Conservation (phyloP, 768 basidiomycete species). For the Sistotremastrum suecicum region DNA sequence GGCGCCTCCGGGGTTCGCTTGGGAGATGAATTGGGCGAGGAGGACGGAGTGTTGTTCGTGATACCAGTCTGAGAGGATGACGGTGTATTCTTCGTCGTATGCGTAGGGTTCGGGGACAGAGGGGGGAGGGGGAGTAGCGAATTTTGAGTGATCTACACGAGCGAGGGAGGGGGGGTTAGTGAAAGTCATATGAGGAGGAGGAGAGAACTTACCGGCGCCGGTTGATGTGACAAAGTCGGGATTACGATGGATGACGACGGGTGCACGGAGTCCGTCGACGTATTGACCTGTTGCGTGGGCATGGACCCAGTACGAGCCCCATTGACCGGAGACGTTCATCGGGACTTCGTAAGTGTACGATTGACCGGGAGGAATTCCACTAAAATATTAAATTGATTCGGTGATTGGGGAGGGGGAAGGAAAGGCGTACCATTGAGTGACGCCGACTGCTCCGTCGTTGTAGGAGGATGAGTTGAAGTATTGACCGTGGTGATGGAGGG, state of each 20-base stretch:
- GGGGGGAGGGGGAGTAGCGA: conserved; percentile 7
- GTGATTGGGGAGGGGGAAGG: background rate
- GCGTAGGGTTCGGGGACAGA: conserved; percentile 27
- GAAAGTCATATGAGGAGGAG: too few relatives aligned
- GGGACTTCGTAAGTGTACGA: conserved; percentile 66
- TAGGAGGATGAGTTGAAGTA: conserved; percentile 79
- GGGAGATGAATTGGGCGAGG: conserved; percentile 49
- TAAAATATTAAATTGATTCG: conserved; percentile 13
- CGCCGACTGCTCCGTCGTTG: conserved; percentile 77
- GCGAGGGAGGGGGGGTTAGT: too few relatives aligned
- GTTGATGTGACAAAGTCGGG: too few relatives aligned
- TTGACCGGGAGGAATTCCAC: conserved; percentile 64
- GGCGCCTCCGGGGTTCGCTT: conserved; percentile 66
- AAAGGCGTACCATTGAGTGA: conserved; percentile 63
- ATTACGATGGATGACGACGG: conserved; percentile 50
- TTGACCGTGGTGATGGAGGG: conserved; percentile 91
- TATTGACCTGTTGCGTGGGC: conserved; percentile 69
- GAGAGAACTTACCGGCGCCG: too few relatives aligned
- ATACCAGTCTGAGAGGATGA: conserved; percentile 88
- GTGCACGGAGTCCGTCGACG: conserved; percentile 84
- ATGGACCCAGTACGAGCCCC: conserved; percentile 77
- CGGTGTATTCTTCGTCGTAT: conserved; percentile 86
- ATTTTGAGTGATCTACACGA: conserved; percentile 3
- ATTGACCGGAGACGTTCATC: conserved; percentile 50
- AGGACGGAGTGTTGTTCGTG: conserved; percentile 58